Conservation (phyloP, 1,284 basidiomycete species). For the Fistulinella cinereoalba region DNA sequence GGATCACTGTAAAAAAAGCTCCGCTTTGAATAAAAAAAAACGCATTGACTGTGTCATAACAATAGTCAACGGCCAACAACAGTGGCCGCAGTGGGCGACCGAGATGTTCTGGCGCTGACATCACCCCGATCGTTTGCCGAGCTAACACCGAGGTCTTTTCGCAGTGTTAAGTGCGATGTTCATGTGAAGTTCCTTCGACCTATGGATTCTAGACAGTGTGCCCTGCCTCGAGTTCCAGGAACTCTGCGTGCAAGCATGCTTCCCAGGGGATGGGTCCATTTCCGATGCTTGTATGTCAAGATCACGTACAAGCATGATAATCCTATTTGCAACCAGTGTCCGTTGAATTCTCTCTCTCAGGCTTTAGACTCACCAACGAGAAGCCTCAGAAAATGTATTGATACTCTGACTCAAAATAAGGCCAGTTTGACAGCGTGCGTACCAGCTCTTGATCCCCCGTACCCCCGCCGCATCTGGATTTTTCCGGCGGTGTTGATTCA, state of each 20-base stretch:
- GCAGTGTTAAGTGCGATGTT: constrained; percentile 8
- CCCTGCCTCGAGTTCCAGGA: constrained; percentile 6
- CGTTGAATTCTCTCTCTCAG: constrained; percentile 22
- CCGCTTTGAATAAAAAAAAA: constrained; percentile 5
- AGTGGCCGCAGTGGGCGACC: constrained; percentile 6
- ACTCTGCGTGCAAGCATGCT: constrained; percentile 3
- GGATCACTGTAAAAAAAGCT: constrained; percentile 6
- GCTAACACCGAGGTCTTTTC: constrained; percentile 25
- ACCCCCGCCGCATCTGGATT: constrained; percentile 18
- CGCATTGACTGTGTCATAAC: constrained; percentile 3
- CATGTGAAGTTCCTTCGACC: constrained; percentile 17
- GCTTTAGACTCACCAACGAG: constrained; percentile 19
- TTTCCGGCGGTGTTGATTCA: constrained; percentile 10
- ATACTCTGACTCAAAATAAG: constrained; percentile 9
- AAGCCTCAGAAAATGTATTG: constrained; percentile 10
- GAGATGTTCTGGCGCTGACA: constrained; percentile 21
- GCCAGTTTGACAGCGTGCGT: constrained; percentile 25
- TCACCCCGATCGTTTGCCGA: constrained; percentile 12
- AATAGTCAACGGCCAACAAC: constrained; percentile 10
- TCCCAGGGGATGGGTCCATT: constrained; percentile 27
- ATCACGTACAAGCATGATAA: constrained; percentile 27
- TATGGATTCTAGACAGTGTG: constrained; percentile 7
- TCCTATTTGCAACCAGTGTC: constrained; percentile 12
- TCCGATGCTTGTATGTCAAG: constrained; percentile 12
- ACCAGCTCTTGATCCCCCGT: constrained; percentile 5